Conservation (phyloP, 1,284 basidiomycete genomes). For the Lentinula novae-zelandiae region DNA sequence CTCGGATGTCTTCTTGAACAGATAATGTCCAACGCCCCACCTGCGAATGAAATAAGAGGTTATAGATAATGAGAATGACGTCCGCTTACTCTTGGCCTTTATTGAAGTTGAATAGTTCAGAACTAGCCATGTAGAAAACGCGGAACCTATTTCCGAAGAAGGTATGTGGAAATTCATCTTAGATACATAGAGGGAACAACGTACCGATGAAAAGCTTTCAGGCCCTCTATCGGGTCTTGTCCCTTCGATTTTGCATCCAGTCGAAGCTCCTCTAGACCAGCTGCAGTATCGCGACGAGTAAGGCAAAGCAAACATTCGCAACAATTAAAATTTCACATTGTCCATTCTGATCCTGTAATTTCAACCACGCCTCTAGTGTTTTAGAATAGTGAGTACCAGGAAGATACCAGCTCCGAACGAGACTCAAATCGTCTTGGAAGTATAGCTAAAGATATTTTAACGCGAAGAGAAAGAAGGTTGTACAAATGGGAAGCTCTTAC, state of each 20-base stretch:
- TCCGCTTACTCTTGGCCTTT: slow-evolving; percentile 57
- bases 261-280: slow-evolving; percentile 50
- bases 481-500: slow-evolving; percentile 23
- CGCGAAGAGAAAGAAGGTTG: neutral
- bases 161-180: neutral
- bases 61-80: neutral
- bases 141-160: slow-evolving; percentile 42
- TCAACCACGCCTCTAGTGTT: slow-evolving; percentile 71
- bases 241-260: slow-evolving; percentile 47
- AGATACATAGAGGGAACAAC: neutral
- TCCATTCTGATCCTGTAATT: slow-evolving; percentile 52
- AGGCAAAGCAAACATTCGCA: neutral
- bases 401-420: slow-evolving; percentile 62
- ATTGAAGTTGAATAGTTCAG: slow-evolving; percentile 70
- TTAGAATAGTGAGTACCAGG: slow-evolving; percentile 66
- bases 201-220: slow-evolving; percentile 59
- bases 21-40: neutral
- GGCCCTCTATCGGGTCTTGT: slow-evolving; percentile 46
- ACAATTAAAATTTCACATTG: slow-evolving; percentile 24
- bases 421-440: slow-evolving; percentile 65
- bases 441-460: slow-evolving; percentile 40
- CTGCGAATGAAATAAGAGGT: neutral
- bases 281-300: slow-evolving; percentile 19
- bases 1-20: neutral
- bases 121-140: slow-evolving; percentile 75